Conservation (phyloP, 495 filamentous ascomycete species). For the Aspergillus hancockii region DNA sequence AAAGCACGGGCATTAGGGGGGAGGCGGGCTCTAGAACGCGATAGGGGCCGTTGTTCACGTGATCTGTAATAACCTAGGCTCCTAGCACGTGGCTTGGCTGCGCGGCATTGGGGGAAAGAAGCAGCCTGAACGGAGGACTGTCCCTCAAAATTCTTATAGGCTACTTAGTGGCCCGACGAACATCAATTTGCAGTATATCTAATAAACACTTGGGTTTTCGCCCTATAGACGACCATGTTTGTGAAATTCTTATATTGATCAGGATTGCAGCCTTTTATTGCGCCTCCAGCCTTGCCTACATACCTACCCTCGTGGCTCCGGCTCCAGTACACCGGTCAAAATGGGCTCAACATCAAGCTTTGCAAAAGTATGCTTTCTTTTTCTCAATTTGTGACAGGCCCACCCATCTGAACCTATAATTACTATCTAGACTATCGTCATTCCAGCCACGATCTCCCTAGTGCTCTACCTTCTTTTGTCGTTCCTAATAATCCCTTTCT, state of each 20-base stretch:
- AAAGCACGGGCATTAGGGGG: slow-evolving; percentile 22
- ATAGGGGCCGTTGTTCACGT: slow-evolving; percentile 17
- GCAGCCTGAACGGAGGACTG: not conserved
- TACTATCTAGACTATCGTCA: slow-evolving; percentile 65
- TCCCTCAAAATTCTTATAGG: not conserved
- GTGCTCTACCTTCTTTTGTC: slow-evolving; percentile 70
- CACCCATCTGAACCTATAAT: slow-evolving; percentile 2
- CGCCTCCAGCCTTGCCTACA: not conserved
- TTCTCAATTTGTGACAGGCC: not conserved
- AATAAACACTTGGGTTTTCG: not conserved
- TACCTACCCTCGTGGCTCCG: not conserved
- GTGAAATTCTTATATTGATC: not conserved
- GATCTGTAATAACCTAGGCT: slow-evolving; percentile 1
- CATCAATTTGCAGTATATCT: not conserved
- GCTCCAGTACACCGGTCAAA: slow-evolving; percentile 1
- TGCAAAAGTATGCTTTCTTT: slow-evolving; percentile 32
- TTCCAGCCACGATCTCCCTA: slow-evolving; percentile 77
- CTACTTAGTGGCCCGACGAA: not conserved
- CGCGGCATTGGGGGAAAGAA: not conserved
- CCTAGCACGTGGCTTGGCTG: not conserved
- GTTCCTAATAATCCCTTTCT: slow-evolving; percentile 72
- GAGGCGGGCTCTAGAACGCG: slow-evolving; percentile 27
- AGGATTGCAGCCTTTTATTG: too few relatives aligned
- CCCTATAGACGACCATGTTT: not conserved
- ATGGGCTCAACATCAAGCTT: slow-evolving; percentile 37